Base-by-base conservation (phyloP, 148 eudicot genomes). In the Camellia lanceoleosa region DNA sequence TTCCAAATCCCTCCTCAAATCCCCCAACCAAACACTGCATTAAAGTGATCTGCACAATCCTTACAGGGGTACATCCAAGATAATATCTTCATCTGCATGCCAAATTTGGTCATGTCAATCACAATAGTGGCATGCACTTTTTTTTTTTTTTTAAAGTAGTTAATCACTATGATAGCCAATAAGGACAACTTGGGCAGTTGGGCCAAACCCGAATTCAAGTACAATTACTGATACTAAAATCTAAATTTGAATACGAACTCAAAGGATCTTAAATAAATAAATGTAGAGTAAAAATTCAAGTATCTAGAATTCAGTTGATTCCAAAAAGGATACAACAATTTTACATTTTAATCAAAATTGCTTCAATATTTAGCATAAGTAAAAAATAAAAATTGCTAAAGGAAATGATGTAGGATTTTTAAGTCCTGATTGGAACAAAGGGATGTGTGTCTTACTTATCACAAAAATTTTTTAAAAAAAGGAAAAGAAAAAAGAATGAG, bases 301-400 rank as follows among this genome's bases (percentile, higher is more conserved):
- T 68, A 41, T 42, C 46, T 16, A 38, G 5, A 68, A 68, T 13
- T 68, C 15, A 41, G 0, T 14, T 44, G 11, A 7, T 12, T 41
- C 5, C 71, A 68, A 68, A n/a, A 38, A 68, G n/a, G n/a, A 3
- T 68, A 51, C 54, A 5, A 51, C 4, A 9, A 51, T 51, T 5
- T 51, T 51, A 51, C 54, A 51, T 51, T 51, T 51, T 51, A 51
- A 51, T 9, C 54, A 51, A 2, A 51, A 51, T 51, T 51, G 9
- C 7, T 5, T 51, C 54, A 51, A 51, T 51, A 51, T 30, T 30
- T 0, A 30, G 1, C 38, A 30, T 30, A 30, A 30, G 38, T 94
- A 77, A 94, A 92, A 87, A 0, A 20, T 19, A 20, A 8, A 55
- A 55, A 55, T 7, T 55, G 11, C 11, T 8, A 55, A 51, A 55